Evolutionary conservation across 164 flowering plant genomes (phyloP).

Genomic region (Aristolochia californica): DNA sequence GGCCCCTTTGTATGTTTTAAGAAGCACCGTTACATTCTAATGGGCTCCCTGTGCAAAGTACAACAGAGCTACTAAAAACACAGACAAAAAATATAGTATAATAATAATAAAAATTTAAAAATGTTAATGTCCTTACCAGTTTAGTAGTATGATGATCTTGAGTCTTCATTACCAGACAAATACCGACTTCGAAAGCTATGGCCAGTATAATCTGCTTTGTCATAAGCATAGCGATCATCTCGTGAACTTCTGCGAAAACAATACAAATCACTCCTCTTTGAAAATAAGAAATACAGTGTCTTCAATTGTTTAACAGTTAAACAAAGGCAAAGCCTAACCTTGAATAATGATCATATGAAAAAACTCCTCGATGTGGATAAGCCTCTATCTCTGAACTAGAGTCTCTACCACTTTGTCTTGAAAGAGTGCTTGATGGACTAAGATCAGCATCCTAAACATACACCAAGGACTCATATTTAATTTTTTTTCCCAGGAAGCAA

Average conservation of each 20-base stretch:
- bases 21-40: no score
- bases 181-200: slow-evolving; percentile 6
- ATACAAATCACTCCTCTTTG: background rate
- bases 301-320: background rate
- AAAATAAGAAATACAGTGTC: background rate
- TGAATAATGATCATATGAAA: slow-evolving; percentile 12
- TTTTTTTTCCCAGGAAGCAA: background rate
- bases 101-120: no score
- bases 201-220: slow-evolving; percentile 5
- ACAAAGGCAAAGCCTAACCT: slow-evolving; percentile 8
- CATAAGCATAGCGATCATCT: slow-evolving; percentile 10
- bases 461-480: background rate
- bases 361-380: slow-evolving; percentile 5
- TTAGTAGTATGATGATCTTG: slow-evolving; percentile 16
- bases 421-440: slow-evolving; percentile 10
- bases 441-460: slow-evolving; percentile 12
- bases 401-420: slow-evolving; percentile 13
- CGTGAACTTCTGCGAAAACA: slow-evolving; percentile 9
- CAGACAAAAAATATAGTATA: no score
- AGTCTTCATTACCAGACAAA: slow-evolving; percentile 10
- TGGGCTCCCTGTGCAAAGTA: no score
- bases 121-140: background rate
- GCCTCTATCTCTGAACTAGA: slow-evolving; percentile 8
- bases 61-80: no score
- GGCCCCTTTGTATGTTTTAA: no score